These are phyloP conservation scores for Purshia tridentata DNA, from an alignment of 306 rosid species.

Conservation along the genomic window DNA sequence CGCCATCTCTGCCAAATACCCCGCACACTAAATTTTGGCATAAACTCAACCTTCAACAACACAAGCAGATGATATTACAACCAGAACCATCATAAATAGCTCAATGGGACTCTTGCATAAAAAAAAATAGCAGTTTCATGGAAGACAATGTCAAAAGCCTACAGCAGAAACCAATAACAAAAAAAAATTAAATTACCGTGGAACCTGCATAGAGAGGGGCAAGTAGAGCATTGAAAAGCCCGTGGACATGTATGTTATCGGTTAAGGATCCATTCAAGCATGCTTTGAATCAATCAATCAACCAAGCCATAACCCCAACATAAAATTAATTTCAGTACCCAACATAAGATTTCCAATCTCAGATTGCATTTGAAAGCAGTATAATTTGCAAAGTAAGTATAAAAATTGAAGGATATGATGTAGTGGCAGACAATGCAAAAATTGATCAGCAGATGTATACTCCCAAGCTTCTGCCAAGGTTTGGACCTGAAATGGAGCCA, in stretches of 20 bases:
- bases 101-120: slow-evolving; percentile 22
- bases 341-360: not conserved
- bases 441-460: slow-evolving; percentile 69
- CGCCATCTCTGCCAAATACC: slow-evolving; percentile 97
- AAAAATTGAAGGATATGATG: slow-evolving; percentile 78
- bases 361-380: slow-evolving; percentile 8
- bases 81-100: slow-evolving; percentile 5
- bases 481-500: slow-evolving; percentile 71
- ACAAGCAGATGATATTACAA: slow-evolving; percentile 31
- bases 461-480: slow-evolving; percentile 85
- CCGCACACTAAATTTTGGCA: slow-evolving; percentile 93
- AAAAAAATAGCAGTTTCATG: not conserved
- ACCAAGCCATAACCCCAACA: not conserved
- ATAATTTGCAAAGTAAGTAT: slow-evolving; percentile 9
- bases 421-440: slow-evolving; percentile 86
- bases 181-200: slow-evolving; percentile 51
- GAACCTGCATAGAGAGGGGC: slow-evolving; percentile 90
- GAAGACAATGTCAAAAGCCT: slow-evolving; percentile 7
- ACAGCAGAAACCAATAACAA: not conserved
- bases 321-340: not conserved
- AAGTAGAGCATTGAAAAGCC: slow-evolving; percentile 85
- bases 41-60: slow-evolving; percentile 79
- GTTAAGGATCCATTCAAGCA: slow-evolving; percentile 54
- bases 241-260: slow-evolving; percentile 72
- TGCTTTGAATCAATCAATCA: slow-evolving; percentile 28